Conservation (phyloP, 495 filamentous ascomycete species). For the Aspergillus ostianus region DNA sequence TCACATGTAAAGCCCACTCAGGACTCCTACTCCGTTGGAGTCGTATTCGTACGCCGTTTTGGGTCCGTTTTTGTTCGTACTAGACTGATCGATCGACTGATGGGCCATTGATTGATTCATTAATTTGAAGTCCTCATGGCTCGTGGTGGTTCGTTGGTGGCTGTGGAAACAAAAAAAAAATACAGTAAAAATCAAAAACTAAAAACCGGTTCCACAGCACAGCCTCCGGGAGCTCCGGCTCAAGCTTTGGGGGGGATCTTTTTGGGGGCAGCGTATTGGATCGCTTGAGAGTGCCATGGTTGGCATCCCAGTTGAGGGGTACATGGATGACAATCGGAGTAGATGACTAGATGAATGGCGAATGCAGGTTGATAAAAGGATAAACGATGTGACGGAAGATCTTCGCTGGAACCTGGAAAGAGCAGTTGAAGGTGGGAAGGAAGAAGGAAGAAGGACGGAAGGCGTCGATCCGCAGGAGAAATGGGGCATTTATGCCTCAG, state of each 20-base stretch:
- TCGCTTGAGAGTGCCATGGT: conserved; percentile 2
- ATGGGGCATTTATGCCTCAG: background rate
- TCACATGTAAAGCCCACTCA: background rate
- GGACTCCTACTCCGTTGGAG: background rate
- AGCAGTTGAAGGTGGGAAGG: too few species aligned
- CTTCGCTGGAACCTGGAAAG: background rate
- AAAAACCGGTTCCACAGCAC: conserved; percentile 37
- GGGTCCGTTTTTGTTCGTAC: background rate
- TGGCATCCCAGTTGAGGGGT: background rate
- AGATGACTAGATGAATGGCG: background rate
- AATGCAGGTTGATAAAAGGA: background rate
- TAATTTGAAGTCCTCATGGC: conserved; percentile 1
- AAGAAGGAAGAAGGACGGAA: background rate
- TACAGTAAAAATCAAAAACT: conserved; percentile 21
- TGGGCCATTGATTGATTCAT: background rate
- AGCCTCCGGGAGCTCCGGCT: conserved; percentile 37
- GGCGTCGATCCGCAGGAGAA: background rate
- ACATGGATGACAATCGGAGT: background rate
- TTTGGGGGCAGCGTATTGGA: conserved; percentile 1
- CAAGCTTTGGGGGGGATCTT: conserved; percentile 6
- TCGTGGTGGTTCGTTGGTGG: conserved; percentile 2
- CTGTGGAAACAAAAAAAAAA: conserved; percentile 8
- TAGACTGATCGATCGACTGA: background rate
- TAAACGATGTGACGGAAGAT: background rate
- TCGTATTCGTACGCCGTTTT: background rate